phyloP scores from a whole-genome alignment of 306 rosid species.

The Cicer arietinum region DNA sequence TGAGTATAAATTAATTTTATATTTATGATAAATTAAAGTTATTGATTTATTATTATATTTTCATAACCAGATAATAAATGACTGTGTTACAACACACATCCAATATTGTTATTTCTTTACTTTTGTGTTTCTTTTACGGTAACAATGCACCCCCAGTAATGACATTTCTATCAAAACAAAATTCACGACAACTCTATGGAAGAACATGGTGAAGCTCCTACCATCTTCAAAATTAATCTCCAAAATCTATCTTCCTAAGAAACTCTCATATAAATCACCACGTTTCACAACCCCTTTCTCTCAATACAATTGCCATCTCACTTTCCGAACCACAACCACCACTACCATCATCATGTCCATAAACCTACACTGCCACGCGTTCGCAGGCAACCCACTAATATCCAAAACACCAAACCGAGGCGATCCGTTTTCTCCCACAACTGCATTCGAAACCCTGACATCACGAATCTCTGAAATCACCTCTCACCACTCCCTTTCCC shows the following conservation, averaged over 20 bases:
- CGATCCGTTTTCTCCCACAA: slow-evolving; percentile 61
- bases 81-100: too few relatives aligned
- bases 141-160: too few relatives aligned
- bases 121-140: too few relatives aligned
- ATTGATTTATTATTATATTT: too few relatives aligned
- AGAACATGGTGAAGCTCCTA: slow-evolving; percentile 47
- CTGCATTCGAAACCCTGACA: slow-evolving; percentile 64
- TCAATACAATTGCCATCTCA: slow-evolving; percentile 11
- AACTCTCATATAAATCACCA: slow-evolving; percentile 12
- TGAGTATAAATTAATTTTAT: too few relatives aligned
- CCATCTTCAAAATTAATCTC: slow-evolving; percentile 34
- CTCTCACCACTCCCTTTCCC: slow-evolving; percentile 46
- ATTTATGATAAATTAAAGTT: too few relatives aligned
- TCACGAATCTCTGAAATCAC: slow-evolving; percentile 52
- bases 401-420: slow-evolving; percentile 57
- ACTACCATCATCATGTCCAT: slow-evolving; percentile 61
- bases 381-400: slow-evolving; percentile 70
- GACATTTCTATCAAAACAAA: neutral
- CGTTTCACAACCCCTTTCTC: slow-evolving; percentile 40
- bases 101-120: too few relatives aligned
- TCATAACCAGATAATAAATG: too few relatives aligned
- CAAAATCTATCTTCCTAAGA: slow-evolving; percentile 43
- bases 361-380: slow-evolving; percentile 64
- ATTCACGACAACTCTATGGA: slow-evolving; percentile 15
- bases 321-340: neutral